Evolutionary conservation across 306 rosid species (phyloP).

Genomic region (Lathyrus sativus): DNA sequence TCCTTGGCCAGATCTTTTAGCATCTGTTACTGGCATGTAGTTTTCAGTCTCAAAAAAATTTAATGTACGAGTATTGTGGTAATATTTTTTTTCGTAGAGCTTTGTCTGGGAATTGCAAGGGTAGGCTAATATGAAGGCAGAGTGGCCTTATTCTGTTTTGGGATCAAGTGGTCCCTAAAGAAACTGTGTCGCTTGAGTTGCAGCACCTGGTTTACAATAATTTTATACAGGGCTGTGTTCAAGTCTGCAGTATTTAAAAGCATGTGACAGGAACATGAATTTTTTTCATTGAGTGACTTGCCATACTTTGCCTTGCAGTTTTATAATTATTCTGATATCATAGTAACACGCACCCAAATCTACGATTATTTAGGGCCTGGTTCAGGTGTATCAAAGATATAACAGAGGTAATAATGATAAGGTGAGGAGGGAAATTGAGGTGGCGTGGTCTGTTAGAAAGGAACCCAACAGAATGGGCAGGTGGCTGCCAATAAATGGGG

Average conservation of each 20-base stretch:
- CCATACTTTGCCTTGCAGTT: conserved; percentile 16
- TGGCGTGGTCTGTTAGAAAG: not conserved
- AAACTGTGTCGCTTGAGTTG: not conserved
- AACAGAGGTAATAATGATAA: not conserved
- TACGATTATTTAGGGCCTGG: not conserved
- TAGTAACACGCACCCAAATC: not conserved
- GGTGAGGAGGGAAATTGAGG: not conserved
- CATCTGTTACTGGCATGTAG: not conserved
- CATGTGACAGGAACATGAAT: not conserved
- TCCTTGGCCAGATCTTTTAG: not conserved
- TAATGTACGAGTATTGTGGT: not conserved
- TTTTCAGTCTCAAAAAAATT: not conserved
- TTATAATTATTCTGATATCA: not conserved
- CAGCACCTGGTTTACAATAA: conserved; percentile 7
- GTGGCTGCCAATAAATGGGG: not conserved
- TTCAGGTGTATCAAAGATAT: not conserved
- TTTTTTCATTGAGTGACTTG: conserved; percentile 19
- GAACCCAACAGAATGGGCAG: not conserved
- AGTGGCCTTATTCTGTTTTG: not conserved
- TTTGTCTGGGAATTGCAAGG: not conserved
- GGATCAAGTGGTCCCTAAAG: not conserved
- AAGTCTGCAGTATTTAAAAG: not conserved
- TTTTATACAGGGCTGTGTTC: not conserved
- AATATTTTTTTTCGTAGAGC: not conserved
- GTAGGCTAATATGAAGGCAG: not conserved